Evolutionary conservation across 495 filamentous ascomycete species (phyloP), one percentile per base, ranked within the genome.

Genomic region (Trichoderma erinaceum): DNA sequence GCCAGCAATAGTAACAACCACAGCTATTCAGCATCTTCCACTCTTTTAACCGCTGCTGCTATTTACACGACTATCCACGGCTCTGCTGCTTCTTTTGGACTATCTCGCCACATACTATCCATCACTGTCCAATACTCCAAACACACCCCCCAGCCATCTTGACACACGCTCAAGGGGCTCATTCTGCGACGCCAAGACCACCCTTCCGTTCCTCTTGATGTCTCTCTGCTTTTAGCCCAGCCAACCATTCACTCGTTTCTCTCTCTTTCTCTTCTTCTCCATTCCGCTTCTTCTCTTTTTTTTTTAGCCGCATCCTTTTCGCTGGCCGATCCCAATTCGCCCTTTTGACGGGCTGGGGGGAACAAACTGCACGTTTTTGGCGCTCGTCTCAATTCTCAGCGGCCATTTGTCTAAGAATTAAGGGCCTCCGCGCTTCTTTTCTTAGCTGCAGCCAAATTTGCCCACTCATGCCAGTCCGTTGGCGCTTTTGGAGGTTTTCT

Each of bases 401-500:
- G 13, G 44, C 44, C 44, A 6, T 48, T 52, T 6, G n/a, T 11
- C 18, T 52, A 21, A 52, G 48, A 21, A 21, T 52, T 5, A 52
- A 52, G 48, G 18, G 48, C 48, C 52, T 23, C 15, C 25, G 11
- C 50, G 11, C 50, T 58, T 25, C 21, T 12, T 58, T 58, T 4
- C 50, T 23, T 21, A 25, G 18, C 44, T 16, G 44, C 15, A 18
- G 44, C 7, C 7, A n/a, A 10, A n/a, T 50, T 18, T 52, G 48
- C 48, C 48, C 48, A 52, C 48, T 21, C 32, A 64, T 43, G 0
- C 52, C 67, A 66, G 41, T 65, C 43, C 43, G 12, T 29, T 56
- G 67, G 66, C 66, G 63, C 50, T 66, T 67, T 63, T 48, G 65
- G 29, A 1, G 29, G 67, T 67, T 61, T 72, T 72, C 65, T 48